A percentile compares a stretch with the other conserved stretches of the same genome.
phyloP scores from a whole-genome alignment of 352 stramenopile species.

The Phytopythium delawarense region DNA sequence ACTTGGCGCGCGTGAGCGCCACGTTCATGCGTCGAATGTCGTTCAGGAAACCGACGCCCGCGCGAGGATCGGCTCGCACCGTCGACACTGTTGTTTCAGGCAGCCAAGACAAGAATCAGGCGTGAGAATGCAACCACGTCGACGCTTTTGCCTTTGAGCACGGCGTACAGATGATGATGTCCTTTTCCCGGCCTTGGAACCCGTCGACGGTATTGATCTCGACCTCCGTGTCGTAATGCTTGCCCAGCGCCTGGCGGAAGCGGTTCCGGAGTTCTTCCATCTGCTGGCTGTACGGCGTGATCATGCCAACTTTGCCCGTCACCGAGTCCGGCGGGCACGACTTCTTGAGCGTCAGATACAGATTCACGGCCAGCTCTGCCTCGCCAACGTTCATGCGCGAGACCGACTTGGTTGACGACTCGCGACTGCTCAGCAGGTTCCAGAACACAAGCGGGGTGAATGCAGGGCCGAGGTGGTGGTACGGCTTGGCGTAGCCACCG shows the following conservation, averaged over 20 bases:
- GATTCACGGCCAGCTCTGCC: slow-evolving; percentile 79
- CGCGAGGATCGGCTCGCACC: slow-evolving; percentile 74
- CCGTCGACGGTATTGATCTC: slow-evolving; percentile 93
- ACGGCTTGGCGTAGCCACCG: slow-evolving; percentile 61
- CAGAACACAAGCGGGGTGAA: slow-evolving; percentile 86
- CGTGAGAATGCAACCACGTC: not conserved
- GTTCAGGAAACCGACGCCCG: slow-evolving; percentile 85
- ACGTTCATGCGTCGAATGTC: slow-evolving; percentile 90
- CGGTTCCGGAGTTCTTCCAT: slow-evolving; percentile 76
- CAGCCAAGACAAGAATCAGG: slow-evolving; percentile 3
- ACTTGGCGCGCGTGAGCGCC: slow-evolving; percentile 83
- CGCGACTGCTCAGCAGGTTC: slow-evolving; percentile 77
- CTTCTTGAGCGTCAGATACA: slow-evolving; percentile 86
- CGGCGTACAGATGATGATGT: slow-evolving; percentile 88
- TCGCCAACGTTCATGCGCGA: slow-evolving; percentile 80
- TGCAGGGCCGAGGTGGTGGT: slow-evolving; percentile 66
- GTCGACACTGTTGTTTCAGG: slow-evolving; percentile 63
- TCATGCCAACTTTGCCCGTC: slow-evolving; percentile 82
- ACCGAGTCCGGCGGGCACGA: slow-evolving; percentile 74
- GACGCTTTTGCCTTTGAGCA: not conserved
- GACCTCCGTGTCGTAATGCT: slow-evolving; percentile 74
- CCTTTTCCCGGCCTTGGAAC: slow-evolving; percentile 90
- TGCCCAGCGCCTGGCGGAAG: slow-evolving; percentile 55
- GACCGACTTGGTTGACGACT: slow-evolving; percentile 65
- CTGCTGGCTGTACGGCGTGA: slow-evolving; percentile 89